Percentiles rank a stretch among this genome's conserved stretches.
Evolutionary conservation across 1,139 yeast genomes (phyloP).

Genomic region (Yamadazyma epiphylla): DNA sequence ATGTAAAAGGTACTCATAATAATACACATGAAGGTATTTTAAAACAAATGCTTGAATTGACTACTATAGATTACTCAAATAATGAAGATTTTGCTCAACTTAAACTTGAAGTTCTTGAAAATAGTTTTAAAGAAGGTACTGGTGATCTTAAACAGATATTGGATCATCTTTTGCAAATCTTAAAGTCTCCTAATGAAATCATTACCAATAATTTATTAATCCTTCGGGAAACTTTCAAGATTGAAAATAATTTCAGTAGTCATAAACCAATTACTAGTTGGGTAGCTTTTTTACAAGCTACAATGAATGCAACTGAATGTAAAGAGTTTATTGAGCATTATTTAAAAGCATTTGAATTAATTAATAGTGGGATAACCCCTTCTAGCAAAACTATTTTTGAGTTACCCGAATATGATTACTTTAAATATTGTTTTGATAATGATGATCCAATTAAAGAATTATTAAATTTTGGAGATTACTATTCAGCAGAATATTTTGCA

Average conservation of each 20-base stretch:
- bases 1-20: slow-evolving; percentile 22
- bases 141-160: slow-evolving; percentile 10
- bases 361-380: no score
- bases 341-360: slow-evolving; percentile 32
- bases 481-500: slow-evolving; percentile 33
- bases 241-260: slow-evolving; percentile 24
- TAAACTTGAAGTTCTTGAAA: slow-evolving; percentile 36
- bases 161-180: slow-evolving; percentile 15
- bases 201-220: slow-evolving; percentile 22
- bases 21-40: slow-evolving; percentile 29
- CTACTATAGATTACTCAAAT: slow-evolving; percentile 10
- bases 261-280: slow-evolving; percentile 26
- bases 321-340: slow-evolving; percentile 25
- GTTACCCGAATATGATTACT: slow-evolving; percentile 6
- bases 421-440: slow-evolving; percentile 6
- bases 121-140: slow-evolving; percentile 19
- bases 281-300: slow-evolving; percentile 30
- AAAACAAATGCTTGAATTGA: slow-evolving; percentile 20
- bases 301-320: slow-evolving; percentile 25
- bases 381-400: slow-evolving; percentile 1
- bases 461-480: slow-evolving; percentile 17
- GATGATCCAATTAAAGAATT: slow-evolving; percentile 4
- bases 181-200: slow-evolving; percentile 14
- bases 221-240: slow-evolving; percentile 22
- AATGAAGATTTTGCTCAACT: slow-evolving; percentile 24